A percentile compares a stretch with the other conserved stretches of the same genome.
Conservation (phyloP, 2,329 filamentous ascomycete genomes). For the Monosporascus sp. region DNA sequence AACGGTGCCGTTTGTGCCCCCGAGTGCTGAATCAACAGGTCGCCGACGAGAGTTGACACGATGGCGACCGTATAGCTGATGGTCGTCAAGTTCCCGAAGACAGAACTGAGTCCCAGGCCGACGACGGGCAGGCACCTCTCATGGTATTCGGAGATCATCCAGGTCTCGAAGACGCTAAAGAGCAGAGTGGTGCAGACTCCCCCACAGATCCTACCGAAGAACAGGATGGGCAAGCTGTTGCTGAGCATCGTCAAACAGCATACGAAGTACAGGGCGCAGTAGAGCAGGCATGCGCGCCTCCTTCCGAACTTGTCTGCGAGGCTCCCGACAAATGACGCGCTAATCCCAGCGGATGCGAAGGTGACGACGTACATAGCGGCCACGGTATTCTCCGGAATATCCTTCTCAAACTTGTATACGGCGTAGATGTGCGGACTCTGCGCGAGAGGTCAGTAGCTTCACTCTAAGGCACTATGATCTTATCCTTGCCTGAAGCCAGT, state of each 20-base stretch:
- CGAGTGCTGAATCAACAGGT: constrained; percentile 42
- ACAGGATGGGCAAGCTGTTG: constrained; percentile 37
- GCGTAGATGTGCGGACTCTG: no score
- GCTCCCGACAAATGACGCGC: constrained; percentile 34
- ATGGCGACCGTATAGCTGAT: constrained; percentile 54
- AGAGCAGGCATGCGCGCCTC: constrained; percentile 45
- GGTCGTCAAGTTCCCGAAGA: constrained; percentile 49
- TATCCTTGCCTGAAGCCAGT: no score
- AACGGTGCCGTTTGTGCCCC: constrained; percentile 50
- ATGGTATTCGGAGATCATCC: constrained; percentile 54
- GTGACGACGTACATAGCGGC: no score
- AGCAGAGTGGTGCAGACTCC: constrained; percentile 53
- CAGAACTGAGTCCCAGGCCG: constrained; percentile 27
- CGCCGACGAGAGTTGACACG: constrained; percentile 44
- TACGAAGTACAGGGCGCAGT: constrained; percentile 46
- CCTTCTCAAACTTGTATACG: no score
- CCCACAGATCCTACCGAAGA: constrained; percentile 48
- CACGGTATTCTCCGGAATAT: no score
- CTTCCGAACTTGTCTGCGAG: constrained; percentile 42
- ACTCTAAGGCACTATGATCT: no score
- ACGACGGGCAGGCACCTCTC: constrained; percentile 37
- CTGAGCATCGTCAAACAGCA: constrained; percentile 49
- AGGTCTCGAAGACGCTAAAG: constrained; percentile 55
- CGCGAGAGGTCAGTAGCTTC: no score
- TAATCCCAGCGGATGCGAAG: constrained; percentile 35